These are phyloP conservation scores for Fonsecaea pugnacius DNA, from an alignment of 2,329 filamentous ascomycete genomes.

Conservation along the genomic window DNA sequence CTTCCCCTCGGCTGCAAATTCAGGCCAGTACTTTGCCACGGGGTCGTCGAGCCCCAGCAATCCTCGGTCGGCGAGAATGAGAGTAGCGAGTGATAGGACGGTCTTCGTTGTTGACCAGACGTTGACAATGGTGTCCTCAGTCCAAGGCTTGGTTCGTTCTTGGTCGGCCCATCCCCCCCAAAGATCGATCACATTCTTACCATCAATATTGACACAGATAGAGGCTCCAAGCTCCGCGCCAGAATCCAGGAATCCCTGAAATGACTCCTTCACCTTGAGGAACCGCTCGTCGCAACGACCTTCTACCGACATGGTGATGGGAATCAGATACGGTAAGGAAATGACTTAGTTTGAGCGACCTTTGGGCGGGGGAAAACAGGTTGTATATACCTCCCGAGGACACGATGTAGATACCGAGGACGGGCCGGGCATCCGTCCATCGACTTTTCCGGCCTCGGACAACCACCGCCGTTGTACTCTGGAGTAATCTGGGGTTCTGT, in stretches of 20 bases:
- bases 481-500: too few species aligned
- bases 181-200: slow-evolving; percentile 50
- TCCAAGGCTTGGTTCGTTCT: slow-evolving; percentile 34
- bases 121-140: slow-evolving; percentile 27
- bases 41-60: slow-evolving; percentile 38
- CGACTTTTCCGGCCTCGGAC: too few species aligned
- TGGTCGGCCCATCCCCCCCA: slow-evolving; percentile 49
- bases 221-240: slow-evolving; percentile 53
- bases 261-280: slow-evolving; percentile 22
- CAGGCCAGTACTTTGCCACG: slow-evolving; percentile 43
- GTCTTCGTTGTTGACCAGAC: slow-evolving; percentile 41
- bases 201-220: slow-evolving; percentile 49
- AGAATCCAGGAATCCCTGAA: slow-evolving; percentile 44
- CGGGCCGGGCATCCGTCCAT: too few species aligned
- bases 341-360: too few species aligned
- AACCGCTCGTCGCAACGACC: not conserved
- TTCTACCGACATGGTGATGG: too few species aligned
- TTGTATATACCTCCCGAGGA: too few species aligned
- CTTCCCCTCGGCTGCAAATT: slow-evolving; percentile 42
- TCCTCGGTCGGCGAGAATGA: slow-evolving; percentile 39
- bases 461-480: too few species aligned
- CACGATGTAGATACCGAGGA: too few species aligned
- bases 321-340: too few species aligned
- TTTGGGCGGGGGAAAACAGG: too few species aligned
- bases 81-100: slow-evolving; percentile 37